phyloP scores from a whole-genome alignment of 129 eudicot genomes.

The Flaveria brownii region DNA sequence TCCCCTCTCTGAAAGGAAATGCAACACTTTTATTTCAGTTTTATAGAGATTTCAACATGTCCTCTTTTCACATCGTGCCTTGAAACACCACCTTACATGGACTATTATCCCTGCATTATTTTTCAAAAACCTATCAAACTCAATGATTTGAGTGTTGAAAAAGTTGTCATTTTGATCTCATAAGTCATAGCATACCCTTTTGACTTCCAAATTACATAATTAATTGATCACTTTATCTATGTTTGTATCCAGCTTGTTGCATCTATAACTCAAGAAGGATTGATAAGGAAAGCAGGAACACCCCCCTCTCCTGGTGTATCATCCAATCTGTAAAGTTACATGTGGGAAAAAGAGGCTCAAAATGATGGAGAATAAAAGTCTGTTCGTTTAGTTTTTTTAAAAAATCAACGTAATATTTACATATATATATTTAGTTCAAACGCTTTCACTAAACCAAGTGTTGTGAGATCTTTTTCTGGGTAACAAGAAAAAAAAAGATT shows the following conservation, averaged over 20 bases:
- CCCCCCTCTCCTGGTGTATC: constrained; percentile 41
- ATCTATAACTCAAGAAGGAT: constrained; percentile 81
- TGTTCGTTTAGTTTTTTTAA: background rate
- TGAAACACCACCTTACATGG: no score
- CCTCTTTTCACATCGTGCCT: no score
- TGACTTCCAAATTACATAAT: background rate
- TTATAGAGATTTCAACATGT: no score
- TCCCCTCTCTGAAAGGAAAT: no score
- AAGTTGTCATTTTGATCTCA: background rate
- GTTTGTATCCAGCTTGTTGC: constrained; percentile 73
- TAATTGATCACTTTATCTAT: background rate
- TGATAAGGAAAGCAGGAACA: constrained; percentile 55
- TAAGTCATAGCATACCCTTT: background rate
- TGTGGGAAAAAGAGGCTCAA: background rate
- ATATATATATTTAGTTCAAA: no score
- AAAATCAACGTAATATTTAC: no score
- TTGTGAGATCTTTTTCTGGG: background rate
- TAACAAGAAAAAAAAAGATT: background rate
- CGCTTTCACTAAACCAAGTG: background rate
- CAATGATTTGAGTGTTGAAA: background rate
- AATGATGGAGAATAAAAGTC: background rate
- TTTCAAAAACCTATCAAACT: background rate
- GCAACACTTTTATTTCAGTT: no score
- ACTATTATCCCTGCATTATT: no score
- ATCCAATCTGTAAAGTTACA: constrained; percentile 55